Base-by-base conservation (phyloP, 2,329 filamentous ascomycete genomes). In the Hypoxylon rubiginosum region DNA sequence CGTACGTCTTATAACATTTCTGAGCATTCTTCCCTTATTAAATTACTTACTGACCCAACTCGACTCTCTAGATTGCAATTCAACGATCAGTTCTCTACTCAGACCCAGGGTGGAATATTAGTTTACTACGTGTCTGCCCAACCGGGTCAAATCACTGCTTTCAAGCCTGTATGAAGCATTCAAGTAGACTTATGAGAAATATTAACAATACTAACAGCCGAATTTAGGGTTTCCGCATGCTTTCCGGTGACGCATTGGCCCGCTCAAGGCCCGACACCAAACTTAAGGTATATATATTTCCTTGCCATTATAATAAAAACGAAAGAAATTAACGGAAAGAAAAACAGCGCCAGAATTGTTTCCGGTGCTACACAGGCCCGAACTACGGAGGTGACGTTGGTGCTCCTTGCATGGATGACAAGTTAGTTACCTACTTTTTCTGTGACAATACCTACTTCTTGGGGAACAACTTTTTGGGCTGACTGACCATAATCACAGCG, bases 91-190 rank as follows among this genome's bases (percentile, higher is more conserved):
- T 82, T 81, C 69, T 79, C 79, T 69, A 82, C 79, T 15, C 76
- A 81, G 45, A 82, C 76, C 1, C 68, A 77, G 4, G 81, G 81
- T 26, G 81, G 82, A 58, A 77, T 83, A 41, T 76, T 82, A 0
- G 81, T 84, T 8, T 84, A 84, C 77, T 84, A 84, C 65, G 80
- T 83, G 36, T 78, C 76, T 34, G 75, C 77, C n/a, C 76, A 80
- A 66, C 81, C 81, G 5, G 77, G 78, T 28, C 75, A 78, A 61
- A 79, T 83, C 60, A 83, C 80, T 3, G 81, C 81, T 30, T 83
- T 83, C 76, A 81, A 82, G 75, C 80, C 81, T 57, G 85, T 77
- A 84, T 82, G 67, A 91, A 87, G 79, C 88, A 88, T 76, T 81
- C 46, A 67, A 77, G 73, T 77, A 15, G 79, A 82, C 6, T 85